Conservation (phyloP, 805 yeast genomes). For the Candida sphagnicola region DNA sequence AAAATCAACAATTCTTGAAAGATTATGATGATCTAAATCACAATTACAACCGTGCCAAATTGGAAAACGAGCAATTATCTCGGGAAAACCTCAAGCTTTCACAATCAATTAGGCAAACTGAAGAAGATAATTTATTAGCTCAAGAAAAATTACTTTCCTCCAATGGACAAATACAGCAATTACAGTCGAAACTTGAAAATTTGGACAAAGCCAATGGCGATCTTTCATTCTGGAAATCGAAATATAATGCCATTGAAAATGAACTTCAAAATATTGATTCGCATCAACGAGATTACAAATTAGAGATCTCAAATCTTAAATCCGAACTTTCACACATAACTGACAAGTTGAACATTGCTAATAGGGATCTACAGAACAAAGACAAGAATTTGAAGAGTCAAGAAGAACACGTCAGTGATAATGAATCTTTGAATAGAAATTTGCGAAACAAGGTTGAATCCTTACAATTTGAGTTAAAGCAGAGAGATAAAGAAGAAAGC, state of each 20-base stretch:
- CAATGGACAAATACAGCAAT: not conserved
- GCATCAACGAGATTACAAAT: conserved; percentile 1
- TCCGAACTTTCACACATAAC: not conserved
- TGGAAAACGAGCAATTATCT: not conserved
- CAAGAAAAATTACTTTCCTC: not conserved
- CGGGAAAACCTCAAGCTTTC: not conserved
- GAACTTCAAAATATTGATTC: conserved; percentile 6
- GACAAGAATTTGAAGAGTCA: not conserved
- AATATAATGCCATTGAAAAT: conserved; percentile 3
- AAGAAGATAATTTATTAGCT: not conserved
- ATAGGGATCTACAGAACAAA: not conserved
- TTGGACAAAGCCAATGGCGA: conserved; percentile 2
- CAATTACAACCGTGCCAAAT: not conserved
- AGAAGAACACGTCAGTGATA: not conserved
- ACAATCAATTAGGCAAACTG: not conserved
- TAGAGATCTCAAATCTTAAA: not conserved
- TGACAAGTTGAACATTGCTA: not conserved
- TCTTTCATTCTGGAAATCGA: conserved; percentile 4
- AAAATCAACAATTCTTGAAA: not conserved
- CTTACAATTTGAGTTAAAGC: not conserved
- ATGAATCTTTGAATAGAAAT: not conserved
- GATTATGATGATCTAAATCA: not conserved
- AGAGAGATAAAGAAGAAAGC: conserved; percentile 12
- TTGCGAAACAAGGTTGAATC: conserved; percentile 1
- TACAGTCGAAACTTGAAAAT: conserved; percentile 2